These are phyloP conservation scores for Niveomyces coronatus DNA, from an alignment of 2,329 filamentous ascomycete species.

Conservation along the genomic window DNA sequence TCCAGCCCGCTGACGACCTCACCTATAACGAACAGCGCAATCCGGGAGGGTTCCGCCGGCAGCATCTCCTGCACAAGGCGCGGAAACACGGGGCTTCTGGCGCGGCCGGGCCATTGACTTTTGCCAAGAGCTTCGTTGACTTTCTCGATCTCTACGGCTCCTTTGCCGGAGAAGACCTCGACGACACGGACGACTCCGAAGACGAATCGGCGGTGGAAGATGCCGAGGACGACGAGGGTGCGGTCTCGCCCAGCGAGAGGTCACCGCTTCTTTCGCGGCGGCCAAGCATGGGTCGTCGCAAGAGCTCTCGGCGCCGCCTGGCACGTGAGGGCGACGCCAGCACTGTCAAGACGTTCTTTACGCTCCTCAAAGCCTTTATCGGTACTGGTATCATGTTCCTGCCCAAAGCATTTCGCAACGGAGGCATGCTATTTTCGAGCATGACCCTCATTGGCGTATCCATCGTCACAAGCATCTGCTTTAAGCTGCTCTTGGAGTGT, in stretches of 20 bases:
- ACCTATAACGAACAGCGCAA: slow-evolving; percentile 29
- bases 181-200: slow-evolving; percentile 26
- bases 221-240: slow-evolving; percentile 23
- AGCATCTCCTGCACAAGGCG: slow-evolving; percentile 27
- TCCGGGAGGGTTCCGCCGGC: slow-evolving; percentile 39
- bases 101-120: slow-evolving; percentile 31
- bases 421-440: slow-evolving; percentile 65
- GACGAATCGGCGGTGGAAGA: slow-evolving; percentile 42
- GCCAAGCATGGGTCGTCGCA: slow-evolving; percentile 36
- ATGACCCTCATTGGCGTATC: slow-evolving; percentile 57
- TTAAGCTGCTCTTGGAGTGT: slow-evolving; percentile 61
- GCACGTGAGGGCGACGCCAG: slow-evolving; percentile 48
- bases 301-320: slow-evolving; percentile 37
- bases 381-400: slow-evolving; percentile 76
- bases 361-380: slow-evolving; percentile 66
- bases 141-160: slow-evolving; percentile 67
- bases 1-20: slow-evolving; percentile 20
- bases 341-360: slow-evolving; percentile 67
- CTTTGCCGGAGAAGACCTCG: slow-evolving; percentile 64
- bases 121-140: slow-evolving; percentile 62
- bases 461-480: slow-evolving; percentile 57
- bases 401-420: slow-evolving; percentile 70
- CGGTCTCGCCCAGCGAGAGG: slow-evolving; percentile 40
- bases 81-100: slow-evolving; percentile 26
- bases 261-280: slow-evolving; percentile 39